phyloP scores from a whole-genome alignment of 352 stramenopile genomes.

The Globisporangium viniferum region DNA sequence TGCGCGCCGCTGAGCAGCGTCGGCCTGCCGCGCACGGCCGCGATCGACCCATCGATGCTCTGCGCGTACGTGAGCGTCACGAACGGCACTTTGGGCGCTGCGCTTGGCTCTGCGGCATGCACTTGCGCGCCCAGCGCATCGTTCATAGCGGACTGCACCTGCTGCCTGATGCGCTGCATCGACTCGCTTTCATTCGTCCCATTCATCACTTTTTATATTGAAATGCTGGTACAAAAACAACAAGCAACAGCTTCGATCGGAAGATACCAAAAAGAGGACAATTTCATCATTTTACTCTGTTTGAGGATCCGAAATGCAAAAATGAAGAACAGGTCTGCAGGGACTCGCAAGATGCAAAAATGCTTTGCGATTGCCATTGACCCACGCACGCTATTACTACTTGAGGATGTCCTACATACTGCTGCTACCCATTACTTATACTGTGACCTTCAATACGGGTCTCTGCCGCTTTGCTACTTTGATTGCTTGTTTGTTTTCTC shows the following conservation, averaged over 20 bases:
- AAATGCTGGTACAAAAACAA: neutral
- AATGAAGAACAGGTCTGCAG: too few species aligned
- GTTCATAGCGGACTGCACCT: constrained; percentile 8
- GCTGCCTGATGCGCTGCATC: constrained; percentile 7
- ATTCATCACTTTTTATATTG: neutral
- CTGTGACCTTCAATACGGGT: neutral
- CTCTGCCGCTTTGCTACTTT: too few species aligned
- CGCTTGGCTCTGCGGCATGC: neutral
- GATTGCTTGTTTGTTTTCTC: too few species aligned
- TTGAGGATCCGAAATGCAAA: neutral
- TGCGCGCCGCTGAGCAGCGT: constrained; percentile 63
- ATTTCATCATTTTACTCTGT: neutral
- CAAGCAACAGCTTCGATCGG: neutral
- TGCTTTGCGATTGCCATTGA: too few species aligned
- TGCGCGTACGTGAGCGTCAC: constrained; percentile 89
- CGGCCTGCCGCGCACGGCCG: constrained; percentile 56
- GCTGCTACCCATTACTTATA: neutral
- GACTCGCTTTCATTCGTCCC: neutral
- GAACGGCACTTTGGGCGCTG: constrained; percentile 21
- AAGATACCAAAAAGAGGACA: neutral
- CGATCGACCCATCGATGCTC: constrained; percentile 86
- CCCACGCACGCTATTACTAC: neutral
- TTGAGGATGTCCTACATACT: neutral
- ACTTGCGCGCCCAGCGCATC: neutral
- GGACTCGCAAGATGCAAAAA: too few species aligned